A percentile compares a stretch with the other conserved stretches of the same genome.
phyloP scores from a whole-genome alignment of 2,329 filamentous ascomycete genomes.

The Neurospora sp. region DNA sequence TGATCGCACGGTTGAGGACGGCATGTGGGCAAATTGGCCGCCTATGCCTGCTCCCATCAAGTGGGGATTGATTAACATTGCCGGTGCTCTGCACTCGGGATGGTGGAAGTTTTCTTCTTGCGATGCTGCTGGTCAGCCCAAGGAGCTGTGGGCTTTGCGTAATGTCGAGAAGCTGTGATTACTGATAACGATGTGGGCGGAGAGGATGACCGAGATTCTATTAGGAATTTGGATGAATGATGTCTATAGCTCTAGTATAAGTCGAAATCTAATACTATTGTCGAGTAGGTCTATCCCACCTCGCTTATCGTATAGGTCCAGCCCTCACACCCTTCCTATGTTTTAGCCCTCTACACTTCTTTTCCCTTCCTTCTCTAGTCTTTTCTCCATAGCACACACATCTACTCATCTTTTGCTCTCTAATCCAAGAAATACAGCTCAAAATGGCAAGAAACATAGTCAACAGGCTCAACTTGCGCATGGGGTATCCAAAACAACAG shows the following conservation, averaged over 20 bases:
- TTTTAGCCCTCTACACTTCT: no score
- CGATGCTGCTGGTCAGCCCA: slow-evolving; percentile 40
- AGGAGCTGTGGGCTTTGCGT: slow-evolving; percentile 41
- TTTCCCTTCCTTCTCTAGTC: no score
- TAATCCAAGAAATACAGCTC: no score
- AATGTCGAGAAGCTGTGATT: slow-evolving; percentile 2
- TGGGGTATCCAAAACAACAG: background rate
- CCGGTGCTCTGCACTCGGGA: slow-evolving; percentile 42
- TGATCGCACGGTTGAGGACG: slow-evolving; percentile 48
- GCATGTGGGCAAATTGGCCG: slow-evolving; percentile 52
- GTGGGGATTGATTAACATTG: slow-evolving; percentile 50
- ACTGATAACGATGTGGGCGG: background rate
- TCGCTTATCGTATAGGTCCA: no score
- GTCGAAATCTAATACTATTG: background rate
- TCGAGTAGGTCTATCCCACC: no score
- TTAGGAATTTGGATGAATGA: background rate
- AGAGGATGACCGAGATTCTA: background rate
- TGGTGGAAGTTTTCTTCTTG: slow-evolving; percentile 60
- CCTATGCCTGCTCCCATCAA: slow-evolving; percentile 51
- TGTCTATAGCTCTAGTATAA: background rate
- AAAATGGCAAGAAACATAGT: no score
- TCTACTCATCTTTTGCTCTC: no score
- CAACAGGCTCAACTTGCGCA: background rate
- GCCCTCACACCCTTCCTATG: no score
- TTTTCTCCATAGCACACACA: no score